phyloP scores from a whole-genome alignment of 2,329 filamentous ascomycete genomes.

The Dactylellina sp. region DNA sequence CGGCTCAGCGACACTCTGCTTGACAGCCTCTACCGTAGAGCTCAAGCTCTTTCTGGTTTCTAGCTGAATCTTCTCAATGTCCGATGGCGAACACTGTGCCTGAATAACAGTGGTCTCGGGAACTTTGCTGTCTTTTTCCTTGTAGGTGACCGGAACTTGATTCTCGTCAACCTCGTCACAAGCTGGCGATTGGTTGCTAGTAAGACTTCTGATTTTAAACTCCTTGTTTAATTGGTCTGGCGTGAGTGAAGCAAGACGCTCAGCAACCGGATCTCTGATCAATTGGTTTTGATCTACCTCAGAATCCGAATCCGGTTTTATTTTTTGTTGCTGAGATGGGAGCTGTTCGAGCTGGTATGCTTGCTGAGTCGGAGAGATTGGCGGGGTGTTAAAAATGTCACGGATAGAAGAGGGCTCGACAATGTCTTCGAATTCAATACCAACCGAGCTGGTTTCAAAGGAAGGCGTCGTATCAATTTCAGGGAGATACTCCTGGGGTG shows the following conservation, averaged over 20 bases:
- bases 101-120: background rate
- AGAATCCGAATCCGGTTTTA: background rate
- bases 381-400: background rate
- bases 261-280: background rate
- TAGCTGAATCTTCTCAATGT: too few species aligned
- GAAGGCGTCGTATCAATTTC: background rate
- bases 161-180: background rate
- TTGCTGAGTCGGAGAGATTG: background rate
- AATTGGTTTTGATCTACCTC: background rate
- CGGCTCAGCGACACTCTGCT: too few species aligned
- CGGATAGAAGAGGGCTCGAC: background rate
- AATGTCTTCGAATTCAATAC: background rate
- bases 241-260: background rate
- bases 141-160: background rate
- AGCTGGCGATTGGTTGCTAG: background rate
- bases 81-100: background rate
- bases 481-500: background rate
- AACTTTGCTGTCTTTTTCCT: background rate
- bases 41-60: too few species aligned
- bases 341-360: background rate
- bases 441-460: background rate
- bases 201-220: background rate
- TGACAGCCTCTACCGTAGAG: too few species aligned
- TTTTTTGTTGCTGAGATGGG: background rate
- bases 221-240: background rate